A percentile compares a stretch with the other conserved stretches of the same genome.
These are phyloP conservation scores for Boechera divaricarpa DNA, from an alignment of 345 rosid species.

Conservation along the genomic window DNA sequence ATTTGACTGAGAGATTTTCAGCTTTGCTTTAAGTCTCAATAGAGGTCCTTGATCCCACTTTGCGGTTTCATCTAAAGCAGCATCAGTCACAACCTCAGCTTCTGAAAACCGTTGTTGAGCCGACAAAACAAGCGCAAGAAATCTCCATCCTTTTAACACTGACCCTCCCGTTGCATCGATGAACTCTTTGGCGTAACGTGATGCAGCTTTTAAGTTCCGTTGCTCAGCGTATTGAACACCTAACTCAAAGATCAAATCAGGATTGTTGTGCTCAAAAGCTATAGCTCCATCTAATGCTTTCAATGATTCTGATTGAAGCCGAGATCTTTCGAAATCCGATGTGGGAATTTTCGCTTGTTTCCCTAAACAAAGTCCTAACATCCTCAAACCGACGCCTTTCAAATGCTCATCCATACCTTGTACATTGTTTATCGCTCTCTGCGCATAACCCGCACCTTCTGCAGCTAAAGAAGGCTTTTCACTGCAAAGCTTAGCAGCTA, in stretches of 20 bases:
- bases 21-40: constrained; percentile 81
- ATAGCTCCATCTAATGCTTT: constrained; percentile 76
- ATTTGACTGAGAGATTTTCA: constrained; percentile 68
- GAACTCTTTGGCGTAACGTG: constrained; percentile 72
- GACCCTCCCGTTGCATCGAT: constrained; percentile 90
- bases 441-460: constrained; percentile 82
- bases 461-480: constrained; percentile 74
- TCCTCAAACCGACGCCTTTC: constrained; percentile 70
- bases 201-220: constrained; percentile 70
- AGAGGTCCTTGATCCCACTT: constrained; percentile 93
- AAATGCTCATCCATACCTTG: constrained; percentile 70
- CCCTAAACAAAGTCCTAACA: constrained; percentile 89
- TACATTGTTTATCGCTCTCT: constrained; percentile 65
- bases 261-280: constrained; percentile 66
- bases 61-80: constrained; percentile 90
- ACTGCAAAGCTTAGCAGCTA: constrained; percentile 88
- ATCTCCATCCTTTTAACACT: constrained; percentile 84
- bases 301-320: constrained; percentile 76
- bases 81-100: constrained; percentile 88
- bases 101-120: constrained; percentile 87
- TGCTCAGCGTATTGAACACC: constrained; percentile 92
- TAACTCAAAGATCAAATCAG: constrained; percentile 77
- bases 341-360: constrained; percentile 75
- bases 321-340: constrained; percentile 85
- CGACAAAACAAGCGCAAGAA: constrained; percentile 78